These are phyloP conservation scores for Diaporthe destruens DNA, from an alignment of 2,329 filamentous ascomycete genomes.

Conservation along the genomic window DNA sequence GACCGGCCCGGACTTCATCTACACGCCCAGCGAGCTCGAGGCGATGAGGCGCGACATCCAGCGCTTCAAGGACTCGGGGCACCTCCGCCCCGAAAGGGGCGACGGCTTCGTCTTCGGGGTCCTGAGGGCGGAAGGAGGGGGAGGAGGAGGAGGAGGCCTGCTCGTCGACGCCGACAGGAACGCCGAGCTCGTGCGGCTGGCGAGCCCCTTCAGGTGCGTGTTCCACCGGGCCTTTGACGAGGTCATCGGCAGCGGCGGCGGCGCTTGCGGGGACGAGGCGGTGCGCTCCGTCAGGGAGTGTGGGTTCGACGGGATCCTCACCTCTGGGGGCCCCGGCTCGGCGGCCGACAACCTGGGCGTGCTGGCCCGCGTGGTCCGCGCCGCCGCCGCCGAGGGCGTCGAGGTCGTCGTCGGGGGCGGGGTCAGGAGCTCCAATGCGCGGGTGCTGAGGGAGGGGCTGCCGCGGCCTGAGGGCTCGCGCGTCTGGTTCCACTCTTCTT, in stretches of 20 bases:
- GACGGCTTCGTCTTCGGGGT: constrained; percentile 71
- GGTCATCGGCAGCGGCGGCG: constrained; percentile 49
- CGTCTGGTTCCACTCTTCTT: constrained; percentile 64
- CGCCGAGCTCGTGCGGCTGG: constrained; percentile 55
- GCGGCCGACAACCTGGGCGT: constrained; percentile 55
- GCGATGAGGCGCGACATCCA: constrained; percentile 58
- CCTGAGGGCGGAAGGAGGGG: constrained; percentile 45
- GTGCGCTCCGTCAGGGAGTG: constrained; percentile 54
- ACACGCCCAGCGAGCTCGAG: constrained; percentile 58
- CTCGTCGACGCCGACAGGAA: constrained; percentile 58
- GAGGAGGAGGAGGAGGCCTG: constrained; percentile 33
- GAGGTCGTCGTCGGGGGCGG: constrained; percentile 68
- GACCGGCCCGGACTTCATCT: constrained; percentile 60
- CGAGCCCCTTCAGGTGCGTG: constrained; percentile 59
- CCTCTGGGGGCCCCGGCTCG: constrained; percentile 62
- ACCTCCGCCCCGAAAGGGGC: constrained; percentile 56
- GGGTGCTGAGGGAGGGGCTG: constrained; percentile 48
- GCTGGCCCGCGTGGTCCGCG: constrained; percentile 54
- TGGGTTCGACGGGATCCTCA: constrained; percentile 66
- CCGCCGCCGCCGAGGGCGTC: constrained; percentile 47
- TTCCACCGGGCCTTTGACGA: constrained; percentile 70
- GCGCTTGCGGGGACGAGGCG: constrained; percentile 42
- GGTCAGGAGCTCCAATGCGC: constrained; percentile 58
- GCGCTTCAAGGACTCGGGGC: constrained; percentile 52
- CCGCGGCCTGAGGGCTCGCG: constrained; percentile 41